Evolutionary conservation across 805 yeast species (phyloP).

Genomic region (Monosporozyma aerobia): DNA sequence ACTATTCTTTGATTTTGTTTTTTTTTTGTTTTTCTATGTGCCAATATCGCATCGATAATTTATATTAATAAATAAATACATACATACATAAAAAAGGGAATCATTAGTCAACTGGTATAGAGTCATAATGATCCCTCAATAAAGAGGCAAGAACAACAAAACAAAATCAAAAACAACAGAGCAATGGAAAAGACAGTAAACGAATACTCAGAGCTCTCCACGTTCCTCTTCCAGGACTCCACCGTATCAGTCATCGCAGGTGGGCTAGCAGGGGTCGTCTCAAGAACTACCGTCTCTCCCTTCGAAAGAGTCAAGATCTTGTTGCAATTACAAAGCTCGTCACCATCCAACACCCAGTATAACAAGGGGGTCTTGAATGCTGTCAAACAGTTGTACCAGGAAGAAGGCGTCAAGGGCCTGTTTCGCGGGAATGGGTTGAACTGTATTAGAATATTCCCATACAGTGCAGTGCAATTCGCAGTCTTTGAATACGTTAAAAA

Average conservation of each 20-base stretch:
- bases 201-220: not conserved
- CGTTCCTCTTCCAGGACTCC: not conserved
- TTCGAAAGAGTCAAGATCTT: conserved; percentile 89
- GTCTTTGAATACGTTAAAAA: conserved; percentile 62
- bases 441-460: conserved; percentile 85
- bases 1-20: too few relatives aligned
- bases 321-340: conserved; percentile 67
- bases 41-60: too few relatives aligned
- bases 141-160: not conserved
- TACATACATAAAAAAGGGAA: too few relatives aligned
- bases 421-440: conserved; percentile 88
- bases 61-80: too few relatives aligned
- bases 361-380: conserved; percentile 69
- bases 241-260: conserved; percentile 45
- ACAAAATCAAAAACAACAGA: not conserved
- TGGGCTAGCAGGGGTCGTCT: conserved; percentile 70
- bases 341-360: conserved; percentile 30
- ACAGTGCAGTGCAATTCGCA: conserved; percentile 87
- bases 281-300: conserved; percentile 90
- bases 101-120: too few relatives aligned
- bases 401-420: conserved; percentile 86
- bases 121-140: not conserved
- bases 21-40: too few relatives aligned
- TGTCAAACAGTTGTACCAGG: conserved; percentile 66
- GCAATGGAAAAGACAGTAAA: not conserved